phyloP scores from a whole-genome alignment of 1,139 yeast genomes.

The Meyerozyma smithsonii region DNA sequence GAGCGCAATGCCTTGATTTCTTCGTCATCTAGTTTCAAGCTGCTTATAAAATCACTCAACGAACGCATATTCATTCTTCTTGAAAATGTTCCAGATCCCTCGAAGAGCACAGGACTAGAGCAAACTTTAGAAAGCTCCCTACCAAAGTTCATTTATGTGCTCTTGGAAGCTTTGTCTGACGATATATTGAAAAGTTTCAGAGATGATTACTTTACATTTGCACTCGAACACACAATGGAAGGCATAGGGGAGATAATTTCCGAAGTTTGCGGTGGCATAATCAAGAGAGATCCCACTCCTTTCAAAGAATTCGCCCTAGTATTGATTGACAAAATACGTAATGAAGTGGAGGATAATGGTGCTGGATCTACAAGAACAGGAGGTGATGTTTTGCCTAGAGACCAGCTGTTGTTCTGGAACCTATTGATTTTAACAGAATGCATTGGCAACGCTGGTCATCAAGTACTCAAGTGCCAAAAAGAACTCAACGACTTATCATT shows the following conservation, averaged over 20 bases:
- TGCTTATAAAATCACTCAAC: slow-evolving; percentile 53
- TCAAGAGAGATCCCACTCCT: slow-evolving; percentile 52
- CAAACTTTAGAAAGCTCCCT: slow-evolving; percentile 51
- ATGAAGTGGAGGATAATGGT: slow-evolving; percentile 74
- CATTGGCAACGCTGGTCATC: slow-evolving; percentile 60
- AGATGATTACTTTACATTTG: slow-evolving; percentile 51
- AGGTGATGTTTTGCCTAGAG: slow-evolving; percentile 67
- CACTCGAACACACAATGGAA: slow-evolving; percentile 57
- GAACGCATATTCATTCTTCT: slow-evolving; percentile 60
- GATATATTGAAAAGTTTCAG: slow-evolving; percentile 52
- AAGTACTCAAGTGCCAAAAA: slow-evolving; percentile 39
- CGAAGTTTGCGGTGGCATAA: slow-evolving; percentile 64
- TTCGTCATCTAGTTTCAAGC: slow-evolving; percentile 68
- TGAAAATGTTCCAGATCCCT: slow-evolving; percentile 72
- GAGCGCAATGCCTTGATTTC: slow-evolving; percentile 62
- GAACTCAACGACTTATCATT: slow-evolving; percentile 50
- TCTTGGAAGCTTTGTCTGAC: slow-evolving; percentile 68
- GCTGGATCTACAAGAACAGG: slow-evolving; percentile 79
- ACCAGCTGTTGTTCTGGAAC: slow-evolving; percentile 72
- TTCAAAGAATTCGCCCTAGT: slow-evolving; percentile 43
- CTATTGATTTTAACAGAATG: slow-evolving; percentile 68
- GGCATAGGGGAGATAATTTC: slow-evolving; percentile 67
- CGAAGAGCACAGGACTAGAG: slow-evolving; percentile 43
- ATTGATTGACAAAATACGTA: slow-evolving; percentile 50
- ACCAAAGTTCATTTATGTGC: slow-evolving; percentile 62